Evolutionary conservation across 805 yeast species (phyloP).

Genomic region (Candida suzukii): DNA sequence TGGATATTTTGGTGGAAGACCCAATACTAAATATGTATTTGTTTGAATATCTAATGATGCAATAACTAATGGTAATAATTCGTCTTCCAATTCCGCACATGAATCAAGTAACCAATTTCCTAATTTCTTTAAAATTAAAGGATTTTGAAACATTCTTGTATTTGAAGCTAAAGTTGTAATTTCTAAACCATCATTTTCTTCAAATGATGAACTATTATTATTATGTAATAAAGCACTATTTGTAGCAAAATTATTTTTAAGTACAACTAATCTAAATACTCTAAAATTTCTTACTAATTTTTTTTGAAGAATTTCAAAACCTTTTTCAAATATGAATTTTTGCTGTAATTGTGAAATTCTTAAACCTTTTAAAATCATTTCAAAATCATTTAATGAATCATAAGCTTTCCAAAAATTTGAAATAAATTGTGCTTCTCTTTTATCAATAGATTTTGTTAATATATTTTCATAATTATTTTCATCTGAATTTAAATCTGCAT

Average conservation of each 20-base stretch:
- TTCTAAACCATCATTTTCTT: constrained; percentile 22
- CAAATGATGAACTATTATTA: neutral
- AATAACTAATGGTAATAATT: constrained; percentile 71
- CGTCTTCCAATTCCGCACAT: constrained; percentile 69
- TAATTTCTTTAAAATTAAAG: constrained; percentile 72
- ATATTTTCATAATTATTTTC: constrained; percentile 22
- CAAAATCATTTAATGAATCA: constrained; percentile 46
- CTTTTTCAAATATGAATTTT: constrained; percentile 76
- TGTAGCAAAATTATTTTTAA: constrained; percentile 55
- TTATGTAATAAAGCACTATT: constrained; percentile 8
- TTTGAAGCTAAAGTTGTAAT: constrained; percentile 46
- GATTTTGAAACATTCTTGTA: constrained; percentile 70
- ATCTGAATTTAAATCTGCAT: neutral
- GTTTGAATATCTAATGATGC: constrained; percentile 72
- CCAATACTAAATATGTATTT: constrained; percentile 81
- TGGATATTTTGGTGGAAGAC: constrained; percentile 79
- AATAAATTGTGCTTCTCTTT: constrained; percentile 26
- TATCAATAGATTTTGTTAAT: constrained; percentile 13
- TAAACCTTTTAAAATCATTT: constrained; percentile 61
- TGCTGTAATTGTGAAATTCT: constrained; percentile 79
- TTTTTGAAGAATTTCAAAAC: constrained; percentile 84
- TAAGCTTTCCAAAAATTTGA: constrained; percentile 50
- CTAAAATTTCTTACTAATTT: constrained; percentile 71
- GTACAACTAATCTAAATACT: constrained; percentile 76
- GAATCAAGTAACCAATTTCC: constrained; percentile 92